Conservation (phyloP, 441 rosid species). For the Brassica hybrid region DNA sequence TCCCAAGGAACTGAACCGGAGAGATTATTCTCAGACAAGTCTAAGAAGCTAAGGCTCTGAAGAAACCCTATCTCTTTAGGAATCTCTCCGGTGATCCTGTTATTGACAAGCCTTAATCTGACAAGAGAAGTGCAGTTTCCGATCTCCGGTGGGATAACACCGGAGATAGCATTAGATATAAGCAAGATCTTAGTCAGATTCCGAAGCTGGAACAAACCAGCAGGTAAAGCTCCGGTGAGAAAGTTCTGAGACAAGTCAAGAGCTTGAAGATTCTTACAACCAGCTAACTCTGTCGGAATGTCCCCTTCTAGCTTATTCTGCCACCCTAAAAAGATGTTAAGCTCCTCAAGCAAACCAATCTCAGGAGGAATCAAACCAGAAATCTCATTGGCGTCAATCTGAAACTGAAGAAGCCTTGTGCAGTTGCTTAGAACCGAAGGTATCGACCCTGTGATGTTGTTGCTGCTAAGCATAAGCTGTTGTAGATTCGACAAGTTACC, state of each 20-base stretch:
- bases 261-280: slow-evolving; percentile 64
- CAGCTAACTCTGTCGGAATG: slow-evolving; percentile 59
- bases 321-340: slow-evolving; percentile 66
- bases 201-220: slow-evolving; percentile 63
- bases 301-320: slow-evolving; percentile 73
- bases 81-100: slow-evolving; percentile 56
- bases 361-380: slow-evolving; percentile 59
- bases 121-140: slow-evolving; percentile 66
- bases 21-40: slow-evolving; percentile 57
- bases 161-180: slow-evolving; percentile 65
- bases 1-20: slow-evolving; percentile 56
- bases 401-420: slow-evolving; percentile 57
- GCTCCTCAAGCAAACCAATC: slow-evolving; percentile 59
- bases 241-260: slow-evolving; percentile 68
- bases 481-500: slow-evolving; percentile 57
- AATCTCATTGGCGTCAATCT: slow-evolving; percentile 70
- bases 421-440: slow-evolving; percentile 65
- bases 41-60: slow-evolving; percentile 58
- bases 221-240: slow-evolving; percentile 61
- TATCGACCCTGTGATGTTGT: slow-evolving; percentile 69
- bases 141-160: slow-evolving; percentile 57
- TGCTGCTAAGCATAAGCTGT: slow-evolving; percentile 77
- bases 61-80: slow-evolving; percentile 63
- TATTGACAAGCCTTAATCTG: slow-evolving; percentile 59
- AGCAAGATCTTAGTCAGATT: slow-evolving; percentile 73